Base-by-base conservation (phyloP, 2,329 filamentous ascomycete genomes). In the Sporothrix brunneoviolacea region DNA sequence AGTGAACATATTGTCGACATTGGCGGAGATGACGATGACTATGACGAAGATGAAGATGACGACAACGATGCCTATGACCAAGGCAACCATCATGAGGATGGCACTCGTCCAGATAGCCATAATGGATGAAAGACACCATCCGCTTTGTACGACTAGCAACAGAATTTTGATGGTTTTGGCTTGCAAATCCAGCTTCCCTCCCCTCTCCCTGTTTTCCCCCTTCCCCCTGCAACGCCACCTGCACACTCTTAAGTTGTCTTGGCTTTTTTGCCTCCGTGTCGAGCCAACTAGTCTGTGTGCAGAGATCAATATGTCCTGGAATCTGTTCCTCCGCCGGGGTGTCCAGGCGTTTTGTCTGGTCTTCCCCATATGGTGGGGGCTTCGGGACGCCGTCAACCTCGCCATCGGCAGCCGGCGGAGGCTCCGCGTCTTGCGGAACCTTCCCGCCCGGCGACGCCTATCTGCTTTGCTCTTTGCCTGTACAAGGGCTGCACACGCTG, bases 181-280 rank as follows among this genome's bases (percentile, higher is more conserved):
- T n/a, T n/a, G 10, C 24, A 10, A 28, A 28, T 28, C 5, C 24
- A 28, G 24, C 24, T 19, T 18, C 7, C 32, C 33, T 22, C 38
- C 22, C 4, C n/a, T 12, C 21, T 28, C 37, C 28, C 36, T 3
- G 9, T 19, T 1, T 4, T 15, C 12, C 15, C 7, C 12, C 12
- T 3, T 8, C 28, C 28, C 18, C 27, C 40, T 43, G n/a, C n/a
- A n/a, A n/a, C 37, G 32, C 38, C 48, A 24, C 57, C 66, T 86
- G 89, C 89, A 91, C 86, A 85, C 87, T 86, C 85, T 95, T 95
- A 86, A 95, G 90, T 93, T 95, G 88, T 80, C 88, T 89, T 79
- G 79, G 82, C 70, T 67, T 75, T 46, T 45, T 74, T 76, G 79
- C 72, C 72, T 77, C 86, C 79, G 79, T 91, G 83, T 82, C 80